phyloP scores from a whole-genome alignment of 2,329 filamentous ascomycete species.

The Verticillium zaregamsianum region DNA sequence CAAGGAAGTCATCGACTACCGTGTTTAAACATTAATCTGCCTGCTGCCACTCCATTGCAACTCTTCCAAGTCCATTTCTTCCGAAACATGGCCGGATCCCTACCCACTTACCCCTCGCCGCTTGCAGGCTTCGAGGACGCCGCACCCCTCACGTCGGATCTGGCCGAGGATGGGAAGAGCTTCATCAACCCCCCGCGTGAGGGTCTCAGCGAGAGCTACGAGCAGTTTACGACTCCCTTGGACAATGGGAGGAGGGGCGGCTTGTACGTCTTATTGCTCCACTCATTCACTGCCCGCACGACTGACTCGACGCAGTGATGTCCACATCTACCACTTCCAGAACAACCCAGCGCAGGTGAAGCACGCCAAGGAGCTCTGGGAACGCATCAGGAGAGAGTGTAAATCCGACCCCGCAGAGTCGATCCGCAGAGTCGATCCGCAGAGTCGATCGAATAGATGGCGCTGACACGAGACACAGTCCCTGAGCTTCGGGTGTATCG shows the following conservation, averaged over 20 bases:
- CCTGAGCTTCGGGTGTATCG: slow-evolving; percentile 80
- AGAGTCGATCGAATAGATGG: background rate
- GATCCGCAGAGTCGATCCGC: background rate
- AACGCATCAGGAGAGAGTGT: slow-evolving; percentile 79
- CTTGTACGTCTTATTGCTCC: slow-evolving; percentile 50
- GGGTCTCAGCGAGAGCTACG: slow-evolving; percentile 63
- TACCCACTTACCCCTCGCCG: background rate
- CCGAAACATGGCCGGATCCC: background rate
- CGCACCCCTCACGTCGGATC: background rate
- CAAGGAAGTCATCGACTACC: no score
- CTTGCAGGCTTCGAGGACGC: background rate
- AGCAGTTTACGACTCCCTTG: slow-evolving; percentile 64
- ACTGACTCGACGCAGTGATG: slow-evolving; percentile 46
- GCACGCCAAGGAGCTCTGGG: slow-evolving; percentile 70
- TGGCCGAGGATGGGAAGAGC: slow-evolving; percentile 68
- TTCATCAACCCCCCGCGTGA: slow-evolving; percentile 61
- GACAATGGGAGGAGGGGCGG: slow-evolving; percentile 63
- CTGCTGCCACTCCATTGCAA: background rate
- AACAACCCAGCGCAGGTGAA: slow-evolving; percentile 56
- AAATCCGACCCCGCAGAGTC: slow-evolving; percentile 21
- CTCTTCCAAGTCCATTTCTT: background rate
- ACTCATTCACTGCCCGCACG: background rate
- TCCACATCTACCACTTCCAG: slow-evolving; percentile 81
- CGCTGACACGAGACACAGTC: slow-evolving; percentile 43
- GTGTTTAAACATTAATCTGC: background rate